Percentiles rank a stretch among this genome's conserved stretches.
Evolutionary conservation across 2,329 filamentous ascomycete genomes (phyloP).

Genomic region (Erysiphe pulchra): DNA sequence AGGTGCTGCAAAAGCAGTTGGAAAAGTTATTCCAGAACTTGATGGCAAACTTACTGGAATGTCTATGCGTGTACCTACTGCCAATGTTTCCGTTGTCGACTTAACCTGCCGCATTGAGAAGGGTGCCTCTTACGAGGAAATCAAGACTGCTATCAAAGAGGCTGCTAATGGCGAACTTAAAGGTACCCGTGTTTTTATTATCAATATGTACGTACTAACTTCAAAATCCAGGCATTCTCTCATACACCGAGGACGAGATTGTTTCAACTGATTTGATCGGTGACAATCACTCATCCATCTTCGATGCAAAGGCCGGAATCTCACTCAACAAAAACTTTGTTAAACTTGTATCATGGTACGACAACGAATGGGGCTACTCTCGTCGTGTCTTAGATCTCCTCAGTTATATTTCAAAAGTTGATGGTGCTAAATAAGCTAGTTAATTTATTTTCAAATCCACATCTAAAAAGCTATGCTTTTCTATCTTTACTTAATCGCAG

Average conservation of each 20-base stretch:
- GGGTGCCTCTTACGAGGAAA: constrained; percentile 63
- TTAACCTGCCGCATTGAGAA: constrained; percentile 88
- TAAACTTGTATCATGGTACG: constrained; percentile 91
- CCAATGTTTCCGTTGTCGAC: constrained; percentile 98
- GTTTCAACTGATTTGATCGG: constrained; percentile 89
- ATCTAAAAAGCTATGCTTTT: too few relatives aligned
- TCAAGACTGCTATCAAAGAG: constrained; percentile 79
- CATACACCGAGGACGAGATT: constrained; percentile 89
- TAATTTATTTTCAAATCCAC: too few relatives aligned
- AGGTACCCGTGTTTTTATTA: constrained; percentile 23
- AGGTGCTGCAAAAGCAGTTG: constrained; percentile 98
- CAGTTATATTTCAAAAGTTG: constrained; percentile 57
- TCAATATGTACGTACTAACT: not conserved
- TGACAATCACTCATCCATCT: constrained; percentile 85
- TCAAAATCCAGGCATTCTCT: constrained; percentile 41
- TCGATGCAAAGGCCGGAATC: constrained; percentile 98
- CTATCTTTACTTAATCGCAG: too few relatives aligned
- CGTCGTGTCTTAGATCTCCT: constrained; percentile 73
- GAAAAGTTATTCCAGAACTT: constrained; percentile 93
- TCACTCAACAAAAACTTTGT: constrained; percentile 95
- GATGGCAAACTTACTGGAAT: constrained; percentile 99
- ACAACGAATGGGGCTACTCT: constrained; percentile 99
- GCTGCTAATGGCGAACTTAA: constrained; percentile 64
- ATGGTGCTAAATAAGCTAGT: constrained; percentile 16
- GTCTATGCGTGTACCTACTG: constrained; percentile 95